These are phyloP conservation scores for Globisporangium solare DNA, from an alignment of 352 stramenopile species.

Conservation along the genomic window DNA sequence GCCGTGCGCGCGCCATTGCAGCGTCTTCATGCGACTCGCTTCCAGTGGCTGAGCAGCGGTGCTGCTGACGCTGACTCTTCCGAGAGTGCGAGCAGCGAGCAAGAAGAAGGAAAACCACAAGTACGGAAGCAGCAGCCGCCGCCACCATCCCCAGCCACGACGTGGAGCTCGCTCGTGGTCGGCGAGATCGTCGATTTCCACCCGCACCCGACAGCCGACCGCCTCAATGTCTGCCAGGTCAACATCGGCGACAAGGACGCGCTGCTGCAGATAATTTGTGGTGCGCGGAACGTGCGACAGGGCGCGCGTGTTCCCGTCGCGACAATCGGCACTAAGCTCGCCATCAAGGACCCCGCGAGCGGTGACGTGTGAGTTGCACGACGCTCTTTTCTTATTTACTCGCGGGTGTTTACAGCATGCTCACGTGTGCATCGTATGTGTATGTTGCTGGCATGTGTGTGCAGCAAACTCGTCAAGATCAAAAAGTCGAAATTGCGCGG, in stretches of 20 bases:
- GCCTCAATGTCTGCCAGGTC: slow-evolving; percentile 64
- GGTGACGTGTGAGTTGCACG: slow-evolving; percentile 44
- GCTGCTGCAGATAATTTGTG: slow-evolving; percentile 75
- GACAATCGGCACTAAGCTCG: slow-evolving; percentile 54
- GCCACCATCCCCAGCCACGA: slow-evolving; percentile 32
- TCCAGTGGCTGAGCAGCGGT: too few species aligned
- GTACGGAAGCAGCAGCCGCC: slow-evolving; percentile 15
- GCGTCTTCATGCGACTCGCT: too few species aligned
- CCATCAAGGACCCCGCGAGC: slow-evolving; percentile 39
- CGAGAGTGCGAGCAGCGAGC: too few species aligned
- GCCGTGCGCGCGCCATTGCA: too few species aligned
- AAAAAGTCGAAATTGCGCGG: slow-evolving; percentile 81
- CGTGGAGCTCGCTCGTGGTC: slow-evolving; percentile 62
- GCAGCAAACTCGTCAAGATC: slow-evolving; percentile 77
- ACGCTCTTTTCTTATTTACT: background rate
- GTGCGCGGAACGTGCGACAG: slow-evolving; percentile 54
- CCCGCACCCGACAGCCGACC: slow-evolving; percentile 56
- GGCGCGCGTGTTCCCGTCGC: slow-evolving; percentile 63
- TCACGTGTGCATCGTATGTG: background rate
- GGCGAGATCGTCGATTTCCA: slow-evolving; percentile 64
- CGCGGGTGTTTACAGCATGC: background rate
- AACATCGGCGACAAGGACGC: slow-evolving; percentile 52
- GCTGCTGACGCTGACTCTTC: too few species aligned
- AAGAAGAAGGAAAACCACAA: background rate
- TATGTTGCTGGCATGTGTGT: slow-evolving; percentile 9